These are phyloP conservation scores for Litsea cubeba DNA, from an alignment of 164 flowering plant species.

Conservation along the genomic window DNA sequence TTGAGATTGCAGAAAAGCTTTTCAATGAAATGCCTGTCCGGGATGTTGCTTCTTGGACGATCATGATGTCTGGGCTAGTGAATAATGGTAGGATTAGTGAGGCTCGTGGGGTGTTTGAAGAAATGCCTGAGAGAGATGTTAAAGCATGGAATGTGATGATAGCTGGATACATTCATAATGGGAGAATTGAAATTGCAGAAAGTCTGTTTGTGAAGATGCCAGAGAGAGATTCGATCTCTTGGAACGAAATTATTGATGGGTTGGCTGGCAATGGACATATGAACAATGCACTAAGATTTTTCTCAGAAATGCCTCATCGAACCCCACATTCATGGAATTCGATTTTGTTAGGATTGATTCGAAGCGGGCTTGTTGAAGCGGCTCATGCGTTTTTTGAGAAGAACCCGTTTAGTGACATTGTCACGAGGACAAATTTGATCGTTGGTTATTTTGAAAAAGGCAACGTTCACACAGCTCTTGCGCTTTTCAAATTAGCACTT, in stretches of 20 bases:
- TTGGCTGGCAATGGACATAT: slow-evolving; percentile 28
- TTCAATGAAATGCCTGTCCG: slow-evolving; percentile 39
- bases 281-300: slow-evolving; percentile 40
- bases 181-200: slow-evolving; percentile 35
- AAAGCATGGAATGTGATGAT: slow-evolving; percentile 58
- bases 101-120: slow-evolving; percentile 43
- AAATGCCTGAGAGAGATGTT: slow-evolving; percentile 49
- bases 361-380: slow-evolving; percentile 37
- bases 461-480: slow-evolving; percentile 32
- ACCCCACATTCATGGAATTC: slow-evolving; percentile 41
- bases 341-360: slow-evolving; percentile 35
- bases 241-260: slow-evolving; percentile 45
- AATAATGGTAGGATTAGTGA: slow-evolving; percentile 38
- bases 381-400: slow-evolving; percentile 56
- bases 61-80: slow-evolving; percentile 43
- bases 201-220: slow-evolving; percentile 51
- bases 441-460: slow-evolving; percentile 52
- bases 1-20: slow-evolving; percentile 35
- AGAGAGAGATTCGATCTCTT: slow-evolving; percentile 33
- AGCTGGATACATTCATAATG: slow-evolving; percentile 39
- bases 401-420: slow-evolving; percentile 36
- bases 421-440: slow-evolving; percentile 50
- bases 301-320: slow-evolving; percentile 42
- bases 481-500: slow-evolving; percentile 39
- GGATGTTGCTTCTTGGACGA: slow-evolving; percentile 58